Evolutionary conservation across 306 rosid species (phyloP), one percentile per base, ranked within the genome.

Genomic region (Luffa aegyptiaca): DNA sequence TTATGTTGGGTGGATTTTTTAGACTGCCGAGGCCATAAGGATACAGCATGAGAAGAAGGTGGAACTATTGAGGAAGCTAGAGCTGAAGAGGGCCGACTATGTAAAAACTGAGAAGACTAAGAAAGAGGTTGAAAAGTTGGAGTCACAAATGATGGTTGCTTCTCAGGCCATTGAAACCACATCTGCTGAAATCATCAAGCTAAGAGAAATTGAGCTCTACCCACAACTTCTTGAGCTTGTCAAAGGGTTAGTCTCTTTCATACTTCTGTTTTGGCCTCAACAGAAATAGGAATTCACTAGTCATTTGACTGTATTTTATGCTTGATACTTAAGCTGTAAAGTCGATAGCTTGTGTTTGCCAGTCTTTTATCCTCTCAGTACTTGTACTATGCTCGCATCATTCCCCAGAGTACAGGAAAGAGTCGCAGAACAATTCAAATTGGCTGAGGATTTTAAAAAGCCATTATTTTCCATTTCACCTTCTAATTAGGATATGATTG

Each of bases 61-160:
- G 80, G 83, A 84, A 20, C 71, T 80, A n/a, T 81, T 89, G 73
- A 91, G 96, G 90, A 95, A 90, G 87, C 85, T 91, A 37, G 97
- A 95, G 88, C 79, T 95, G 93, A 95, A 88, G 86, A 89, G 94
- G 57, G 96, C 89, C 2, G 97, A 95, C 61, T 95, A 93, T 81
- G 77, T 93, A 82, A 95, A 87, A 85, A 93, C 97, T 9, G 97
- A 91, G 89, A 95, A 93, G 87, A 89, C 86, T 2, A 95, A 90
- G 88, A 95, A 93, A 80, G 97, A 90, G 78, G 94, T 95, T 14
- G 99, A 95, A 77, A 95, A 90, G 82, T 84, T 91, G 83, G 97
- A 93, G 80, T 95, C 99, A 39, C 96, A 91, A 79, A 85, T 93
- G 96, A 91, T 88, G 93, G 99, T 95, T 85, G 86, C 97, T 81